Evolutionary conservation across 2,329 filamentous ascomycete genomes (phyloP), one percentile per base, ranked within the genome.

Genomic region (Fusarium piperis): DNA sequence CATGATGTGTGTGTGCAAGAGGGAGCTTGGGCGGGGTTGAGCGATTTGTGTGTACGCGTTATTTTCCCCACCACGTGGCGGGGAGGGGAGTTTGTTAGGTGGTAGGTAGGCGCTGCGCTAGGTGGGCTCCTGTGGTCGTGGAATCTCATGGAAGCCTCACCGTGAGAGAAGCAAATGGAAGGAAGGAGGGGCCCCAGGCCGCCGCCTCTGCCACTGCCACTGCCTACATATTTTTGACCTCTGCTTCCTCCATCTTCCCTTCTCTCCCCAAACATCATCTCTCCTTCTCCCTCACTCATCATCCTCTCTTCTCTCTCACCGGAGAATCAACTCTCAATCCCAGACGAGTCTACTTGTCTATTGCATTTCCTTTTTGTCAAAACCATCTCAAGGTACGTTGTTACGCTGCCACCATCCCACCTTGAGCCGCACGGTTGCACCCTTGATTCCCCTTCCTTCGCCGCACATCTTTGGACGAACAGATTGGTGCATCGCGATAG

Each of bases 91-190:
- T 52, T 60, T 62, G 59, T 41, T 41, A 41, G 38, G 18, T 59
- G 71, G 64, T 41, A 41, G 38, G 39, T 62, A 73, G 64, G 70
- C 70, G 67, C 60, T 67, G 70, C 70, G 67, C 60, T 67, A 70
- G 71, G 72, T 72, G 73, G 72, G 53, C 72, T 70, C 63, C 70
- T 48, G 64, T 70, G 78, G 75, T 78, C 81, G 79, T 84, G 79
- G 82, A 84, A 84, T 83, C 82, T 75, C 79, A 84, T 84, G 82
- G 82, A 84, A 84, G 80, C 81, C 79, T 80, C 78, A 76, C 73
- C 72, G 74, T 69, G 70, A 74, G 76, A 76, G 75, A 76, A 76
- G 18, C 66, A 73, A 41, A 73, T 73, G 65, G 73, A 71, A 70
- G 70, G 70, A 67, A 74, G 75, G 75, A 77, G 75, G 75, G 75